Evolutionary conservation across 2,329 filamentous ascomycete species (phyloP), one percentile per base, ranked within the genome.

Genomic region (Stagonosporopsis cucurbitacearum): DNA sequence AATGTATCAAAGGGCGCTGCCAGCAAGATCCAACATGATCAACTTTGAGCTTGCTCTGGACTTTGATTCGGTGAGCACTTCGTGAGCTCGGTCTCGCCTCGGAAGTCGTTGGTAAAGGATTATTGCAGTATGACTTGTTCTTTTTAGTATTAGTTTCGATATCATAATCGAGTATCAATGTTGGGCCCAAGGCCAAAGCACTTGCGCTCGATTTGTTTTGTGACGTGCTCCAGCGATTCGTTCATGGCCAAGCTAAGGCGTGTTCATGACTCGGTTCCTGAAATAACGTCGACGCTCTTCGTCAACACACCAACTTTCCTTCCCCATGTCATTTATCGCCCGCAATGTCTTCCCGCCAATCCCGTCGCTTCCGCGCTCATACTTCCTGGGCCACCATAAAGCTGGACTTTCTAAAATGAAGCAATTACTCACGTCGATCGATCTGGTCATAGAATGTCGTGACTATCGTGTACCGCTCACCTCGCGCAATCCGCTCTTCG

Each of bases 361-460:
- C 68, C 80, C 82, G 50, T 89, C 88, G 48, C 88, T 98, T 58
- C 88, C 90, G 35, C 88, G 91, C 63, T 95, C 94, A 56, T 99
- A 98, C 79, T 99, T 91, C 79, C 84, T 98, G 42, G 95, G 95
- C 59, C 95, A 99, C 78, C 95, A 99, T 81, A 86, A 86, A 58
- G 84, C 90, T 9, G 95, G 91, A 15, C 82, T 96, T 28, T 81
- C 84, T 43, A 89, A 90, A 73, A 96, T 98, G 88, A 90, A 91
- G 73, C 85, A 85, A 35, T 83, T 90, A 72, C 84, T 99, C 44
- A 86, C 88, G 25, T 87, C 86, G 60, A 90, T 97, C 67, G 90
- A 93, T 69, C 86, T 98, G 39, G 86, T 99, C 50, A 86, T 99
- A 70, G 95, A 99, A 80, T 97, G 93, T 75, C 90, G 95, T 70